phyloP scores from a whole-genome alignment of 148 eudicot genomes.

The Hydrangea macrophylla region DNA sequence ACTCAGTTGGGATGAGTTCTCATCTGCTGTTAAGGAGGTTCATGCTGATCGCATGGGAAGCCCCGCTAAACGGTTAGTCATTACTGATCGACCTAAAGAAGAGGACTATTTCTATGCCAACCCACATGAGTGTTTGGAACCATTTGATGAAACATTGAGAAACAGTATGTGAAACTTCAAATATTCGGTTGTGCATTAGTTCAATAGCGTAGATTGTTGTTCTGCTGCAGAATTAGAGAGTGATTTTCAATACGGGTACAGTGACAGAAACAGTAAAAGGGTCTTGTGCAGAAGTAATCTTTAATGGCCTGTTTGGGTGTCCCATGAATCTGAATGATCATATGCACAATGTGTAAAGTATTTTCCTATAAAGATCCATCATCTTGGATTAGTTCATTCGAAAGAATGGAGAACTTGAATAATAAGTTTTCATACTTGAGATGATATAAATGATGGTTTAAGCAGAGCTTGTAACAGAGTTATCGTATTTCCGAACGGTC shows the following conservation, averaged over 20 bases:
- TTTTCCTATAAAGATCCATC: too few species aligned
- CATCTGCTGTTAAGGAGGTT: conserved; percentile 68
- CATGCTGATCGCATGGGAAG: conserved; percentile 80
- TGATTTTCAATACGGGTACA: neutral
- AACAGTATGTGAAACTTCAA: conserved; percentile 17
- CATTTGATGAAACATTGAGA: conserved; percentile 35
- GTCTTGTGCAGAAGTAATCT: conserved; percentile 17
- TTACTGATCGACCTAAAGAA: conserved; percentile 90
- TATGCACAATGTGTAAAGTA: too few species aligned
- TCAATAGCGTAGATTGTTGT: conserved; percentile 1
- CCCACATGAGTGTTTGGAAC: conserved; percentile 79
- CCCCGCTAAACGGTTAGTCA: conserved; percentile 67
- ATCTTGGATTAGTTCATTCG: too few species aligned
- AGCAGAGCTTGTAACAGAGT: too few species aligned
- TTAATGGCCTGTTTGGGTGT: too few species aligned
- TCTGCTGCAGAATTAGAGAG: conserved; percentile 8
- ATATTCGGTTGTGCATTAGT: conserved; percentile 22
- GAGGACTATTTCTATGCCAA: conserved; percentile 93
- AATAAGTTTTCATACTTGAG: too few species aligned
- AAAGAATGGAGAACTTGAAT: too few species aligned
- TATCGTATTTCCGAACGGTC: too few species aligned
- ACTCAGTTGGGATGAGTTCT: conserved; percentile 90
- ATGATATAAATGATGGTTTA: too few species aligned
- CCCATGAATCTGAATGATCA: too few species aligned
- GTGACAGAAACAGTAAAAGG: neutral